Evolutionary conservation across 2,329 filamentous ascomycete genomes (phyloP).

Genomic region (Ceratocystis colombiana): DNA sequence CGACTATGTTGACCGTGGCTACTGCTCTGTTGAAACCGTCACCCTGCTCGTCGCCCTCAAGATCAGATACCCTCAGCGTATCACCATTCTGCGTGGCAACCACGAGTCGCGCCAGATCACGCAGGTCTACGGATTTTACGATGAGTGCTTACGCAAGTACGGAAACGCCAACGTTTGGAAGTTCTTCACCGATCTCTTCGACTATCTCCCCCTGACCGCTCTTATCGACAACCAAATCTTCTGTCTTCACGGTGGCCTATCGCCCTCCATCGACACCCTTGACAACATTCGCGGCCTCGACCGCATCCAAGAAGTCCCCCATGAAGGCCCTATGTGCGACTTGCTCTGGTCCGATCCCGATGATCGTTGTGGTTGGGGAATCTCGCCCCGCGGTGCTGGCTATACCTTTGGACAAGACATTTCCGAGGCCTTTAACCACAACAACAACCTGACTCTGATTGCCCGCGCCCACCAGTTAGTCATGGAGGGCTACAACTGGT

Average conservation of each 20-base stretch:
- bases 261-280: slow-evolving; percentile 88
- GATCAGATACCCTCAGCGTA: slow-evolving; percentile 94
- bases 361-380: slow-evolving; percentile 91
- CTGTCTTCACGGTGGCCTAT: slow-evolving; percentile 92
- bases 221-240: slow-evolving; percentile 99
- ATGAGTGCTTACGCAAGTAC: slow-evolving; percentile 97
- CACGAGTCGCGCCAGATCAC: slow-evolving; percentile 99
- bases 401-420: slow-evolving; percentile 97
- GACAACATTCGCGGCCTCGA: slow-evolving; percentile 93
- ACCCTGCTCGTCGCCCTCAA: slow-evolving; percentile 93
- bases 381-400: slow-evolving; percentile 85
- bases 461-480: slow-evolving; percentile 95
- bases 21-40: slow-evolving; percentile 97
- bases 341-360: slow-evolving; percentile 97
- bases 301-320: slow-evolving; percentile 94
- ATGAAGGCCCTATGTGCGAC: slow-evolving; percentile 97
- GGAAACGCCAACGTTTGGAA: slow-evolving; percentile 99
- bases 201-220: slow-evolving; percentile 92
- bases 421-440: slow-evolving; percentile 97
- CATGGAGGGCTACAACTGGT: slow-evolving; percentile 99
- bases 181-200: slow-evolving; percentile 97
- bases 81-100: slow-evolving; percentile 96
- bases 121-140: slow-evolving; percentile 98
- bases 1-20: slow-evolving; percentile 96
- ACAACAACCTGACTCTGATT: slow-evolving; percentile 92